Base-by-base conservation (phyloP, 345 rosid species). In the Arabis hirsuta region DNA sequence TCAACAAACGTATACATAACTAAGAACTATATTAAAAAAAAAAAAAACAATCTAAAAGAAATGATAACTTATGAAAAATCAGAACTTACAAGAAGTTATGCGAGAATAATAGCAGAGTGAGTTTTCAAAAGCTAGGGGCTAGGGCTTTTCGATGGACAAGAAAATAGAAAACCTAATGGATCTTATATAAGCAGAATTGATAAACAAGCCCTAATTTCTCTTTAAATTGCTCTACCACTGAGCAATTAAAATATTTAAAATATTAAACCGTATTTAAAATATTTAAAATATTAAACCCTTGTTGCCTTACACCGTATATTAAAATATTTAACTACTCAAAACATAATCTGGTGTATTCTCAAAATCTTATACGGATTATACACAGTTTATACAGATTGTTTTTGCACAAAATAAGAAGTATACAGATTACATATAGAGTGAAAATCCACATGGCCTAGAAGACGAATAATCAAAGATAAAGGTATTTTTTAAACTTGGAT, bases 141-240 rank as follows among this genome's bases (percentile, higher is more conserved):
- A 34, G 4, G 13, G 61, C 39, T 55, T 31, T 46, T 13, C 52
- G 26, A 47, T 3, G 41, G 10, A 8, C 11, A 36, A 36, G 41
- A 36, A 36, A 36, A 2, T 9, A 9, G 2, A 36, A 36, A 36
- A 2, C 41, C 11, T 36, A 36, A 36, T 36, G 9, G 10, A 27
- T 36, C 7, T 8, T 9, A 7, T 36, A 6, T 36, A 36, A 22
- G 31, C 19, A 39, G 10, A 58, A 57, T 22, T 22, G 7, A 32
- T 32, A 32, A 32, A 36, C 1, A 22, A 22, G 24, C 14, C 65
- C 36, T 60, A 39, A 39, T 58, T 14, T 20, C 62, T 16, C 44
- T 6, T 19, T 34, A 34, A 36, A 84, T 77, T 87, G 89, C 90
- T 88, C 92, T 84, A 88, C 92, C 88, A 85, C 92, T 85, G 88